Evolutionary conservation across 768 basidiomycete genomes (phyloP).

Genomic region (Lactifluus subvellereus): DNA sequence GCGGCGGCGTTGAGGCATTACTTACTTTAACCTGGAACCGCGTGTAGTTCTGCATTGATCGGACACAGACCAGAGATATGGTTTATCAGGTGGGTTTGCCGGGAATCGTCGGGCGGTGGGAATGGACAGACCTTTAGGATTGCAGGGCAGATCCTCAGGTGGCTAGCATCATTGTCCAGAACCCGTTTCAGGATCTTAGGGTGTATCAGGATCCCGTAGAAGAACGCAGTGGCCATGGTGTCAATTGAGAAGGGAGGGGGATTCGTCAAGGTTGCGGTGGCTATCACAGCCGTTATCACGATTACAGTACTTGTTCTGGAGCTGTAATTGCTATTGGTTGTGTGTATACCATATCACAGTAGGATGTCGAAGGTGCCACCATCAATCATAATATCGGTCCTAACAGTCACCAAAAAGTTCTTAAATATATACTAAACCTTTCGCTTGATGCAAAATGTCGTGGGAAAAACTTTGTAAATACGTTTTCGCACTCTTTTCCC

Average conservation of each 20-base stretch:
- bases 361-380: too few species aligned
- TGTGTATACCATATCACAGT: too few species aligned
- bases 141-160: slow-evolving; percentile 67
- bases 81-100: neutral
- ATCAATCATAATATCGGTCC: too few species aligned
- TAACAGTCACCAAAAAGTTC: too few species aligned
- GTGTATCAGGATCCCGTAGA: slow-evolving; percentile 90
- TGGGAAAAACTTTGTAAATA: too few species aligned
- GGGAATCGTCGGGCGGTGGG: neutral
- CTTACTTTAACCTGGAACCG: slow-evolving; percentile 71
- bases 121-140: slow-evolving; percentile 53
- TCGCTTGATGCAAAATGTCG: too few species aligned
- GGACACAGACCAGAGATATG: too few species aligned
- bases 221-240: slow-evolving; percentile 52
- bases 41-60: slow-evolving; percentile 55
- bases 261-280: too few species aligned
- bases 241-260: neutral
- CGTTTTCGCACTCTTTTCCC: too few species aligned
- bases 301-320: too few species aligned
- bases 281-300: too few species aligned
- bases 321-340: neutral
- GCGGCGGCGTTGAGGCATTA: neutral
- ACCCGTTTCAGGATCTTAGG: slow-evolving; percentile 76
- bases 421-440: too few species aligned
- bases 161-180: slow-evolving; percentile 57